A percentile compares a stretch with the other conserved stretches of the same genome.
Evolutionary conservation across 129 eudicot genomes (phyloP).

Genomic region (Artemisia tridentata): DNA sequence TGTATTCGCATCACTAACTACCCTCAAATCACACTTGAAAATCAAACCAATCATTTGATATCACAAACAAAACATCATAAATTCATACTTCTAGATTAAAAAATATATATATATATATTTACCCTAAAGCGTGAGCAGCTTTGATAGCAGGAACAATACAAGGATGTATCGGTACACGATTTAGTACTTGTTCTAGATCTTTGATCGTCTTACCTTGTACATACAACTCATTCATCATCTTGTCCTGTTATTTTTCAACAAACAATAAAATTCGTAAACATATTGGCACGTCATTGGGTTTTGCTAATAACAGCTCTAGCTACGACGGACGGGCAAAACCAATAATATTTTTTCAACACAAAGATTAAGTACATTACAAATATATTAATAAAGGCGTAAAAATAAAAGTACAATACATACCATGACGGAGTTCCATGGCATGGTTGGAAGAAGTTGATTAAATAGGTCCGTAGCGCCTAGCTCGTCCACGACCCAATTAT

Average conservation of each 20-base stretch:
- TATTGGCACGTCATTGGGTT: too few species aligned
- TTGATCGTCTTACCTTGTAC: slow-evolving; percentile 51
- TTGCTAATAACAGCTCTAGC: too few species aligned
- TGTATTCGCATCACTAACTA: slow-evolving; percentile 77
- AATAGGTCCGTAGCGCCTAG: slow-evolving; percentile 34
- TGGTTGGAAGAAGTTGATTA: slow-evolving; percentile 55
- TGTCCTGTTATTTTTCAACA: slow-evolving; percentile 46
- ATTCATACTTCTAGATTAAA: too few species aligned
- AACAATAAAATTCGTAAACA: neutral
- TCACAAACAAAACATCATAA: neutral
- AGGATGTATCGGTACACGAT: slow-evolving; percentile 71
- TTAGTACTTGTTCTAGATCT: slow-evolving; percentile 60
- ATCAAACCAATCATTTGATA: neutral
- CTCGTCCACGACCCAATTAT: slow-evolving; percentile 76
- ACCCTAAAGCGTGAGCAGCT: slow-evolving; percentile 72
- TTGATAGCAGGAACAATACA: slow-evolving; percentile 66
- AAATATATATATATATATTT: too few species aligned
- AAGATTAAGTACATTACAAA: too few species aligned
- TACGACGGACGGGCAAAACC: too few species aligned
- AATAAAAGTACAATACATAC: slow-evolving; percentile 16
- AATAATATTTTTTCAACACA: too few species aligned
- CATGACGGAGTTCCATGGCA: slow-evolving; percentile 88
- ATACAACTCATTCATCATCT: slow-evolving; percentile 64
- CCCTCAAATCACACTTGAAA: slow-evolving; percentile 79
- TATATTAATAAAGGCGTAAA: neutral